Conservation (phyloP, 768 basidiomycete genomes). For the Leccinum barrowsii region DNA sequence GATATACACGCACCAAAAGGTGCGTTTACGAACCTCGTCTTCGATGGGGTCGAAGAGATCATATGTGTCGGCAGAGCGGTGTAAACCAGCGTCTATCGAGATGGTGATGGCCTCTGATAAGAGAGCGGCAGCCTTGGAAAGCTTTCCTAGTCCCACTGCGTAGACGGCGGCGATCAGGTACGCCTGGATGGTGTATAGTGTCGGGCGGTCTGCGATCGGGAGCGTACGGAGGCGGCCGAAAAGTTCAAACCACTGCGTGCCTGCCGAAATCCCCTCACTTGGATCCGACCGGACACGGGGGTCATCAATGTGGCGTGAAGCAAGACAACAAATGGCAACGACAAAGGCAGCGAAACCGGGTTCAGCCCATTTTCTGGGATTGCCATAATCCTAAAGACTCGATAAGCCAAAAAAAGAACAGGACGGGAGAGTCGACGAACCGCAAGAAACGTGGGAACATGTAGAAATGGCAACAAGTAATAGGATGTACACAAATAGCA, state of each 20-base stretch:
- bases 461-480: conserved; percentile 88
- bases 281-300: conserved; percentile 82
- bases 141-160: conserved; percentile 84
- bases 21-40: conserved; percentile 88
- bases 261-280: conserved; percentile 80
- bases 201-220: conserved; percentile 84
- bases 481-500: conserved; percentile 91
- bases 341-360: conserved; percentile 94
- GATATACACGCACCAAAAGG: conserved; percentile 94
- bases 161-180: conserved; percentile 91
- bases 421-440: conserved; percentile 38
- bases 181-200: conserved; percentile 88
- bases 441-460: conserved; percentile 83
- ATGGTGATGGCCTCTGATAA: conserved; percentile 86
- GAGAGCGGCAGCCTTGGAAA: conserved; percentile 82
- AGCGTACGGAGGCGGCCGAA: conserved; percentile 84
- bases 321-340: conserved; percentile 87
- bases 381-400: conserved; percentile 74
- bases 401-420: conserved; percentile 15
- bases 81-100: conserved; percentile 84
- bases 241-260: conserved; percentile 89
- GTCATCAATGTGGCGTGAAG: conserved; percentile 91
- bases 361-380: conserved; percentile 93
- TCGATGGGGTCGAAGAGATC: conserved; percentile 88
- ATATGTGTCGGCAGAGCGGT: conserved; percentile 82